These are phyloP conservation scores for Colletotrichum gloeosporioides DNA, from an alignment of 2,329 filamentous ascomycete genomes.

Conservation along the genomic window DNA sequence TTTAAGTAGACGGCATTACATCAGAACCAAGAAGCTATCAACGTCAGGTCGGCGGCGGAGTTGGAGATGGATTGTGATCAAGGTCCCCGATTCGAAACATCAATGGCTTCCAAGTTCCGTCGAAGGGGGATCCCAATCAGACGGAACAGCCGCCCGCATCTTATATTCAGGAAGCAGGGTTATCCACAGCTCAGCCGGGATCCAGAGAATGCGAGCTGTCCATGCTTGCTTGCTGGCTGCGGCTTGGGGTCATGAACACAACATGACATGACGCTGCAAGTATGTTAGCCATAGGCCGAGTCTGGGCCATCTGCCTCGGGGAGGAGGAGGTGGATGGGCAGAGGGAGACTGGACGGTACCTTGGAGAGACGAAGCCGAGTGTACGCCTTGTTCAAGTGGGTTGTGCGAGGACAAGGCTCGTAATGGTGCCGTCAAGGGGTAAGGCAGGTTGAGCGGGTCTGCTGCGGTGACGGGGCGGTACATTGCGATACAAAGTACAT, in stretches of 20 bases:
- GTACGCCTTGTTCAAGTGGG: constrained; percentile 1
- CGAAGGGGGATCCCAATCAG: neutral
- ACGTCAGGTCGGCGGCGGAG: constrained; percentile 12
- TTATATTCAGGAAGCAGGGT: constrained; percentile 2
- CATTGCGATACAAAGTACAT: constrained; percentile 15
- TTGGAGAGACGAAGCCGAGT: neutral
- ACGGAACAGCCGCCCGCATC: neutral
- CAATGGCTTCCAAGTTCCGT: neutral
- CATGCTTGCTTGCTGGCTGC: neutral
- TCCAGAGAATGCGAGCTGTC: neutral
- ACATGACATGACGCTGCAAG: constrained; percentile 14
- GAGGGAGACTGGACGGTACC: neutral
- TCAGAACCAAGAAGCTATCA: neutral
- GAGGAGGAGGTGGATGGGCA: neutral
- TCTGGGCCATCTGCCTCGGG: constrained; percentile 6
- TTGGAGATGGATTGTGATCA: neutral
- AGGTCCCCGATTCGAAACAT: constrained; percentile 15
- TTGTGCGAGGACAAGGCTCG: constrained; percentile 4
- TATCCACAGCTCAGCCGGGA: neutral
- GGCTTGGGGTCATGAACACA: constrained; percentile 1
- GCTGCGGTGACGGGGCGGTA: constrained; percentile 9
- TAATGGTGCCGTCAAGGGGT: constrained; percentile 18
- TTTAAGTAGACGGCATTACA: neutral
- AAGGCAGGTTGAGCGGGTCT: constrained; percentile 13
- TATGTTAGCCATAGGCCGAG: constrained; percentile 1